Evolutionary conservation across 306 rosid species (phyloP), one percentile per base, ranked within the genome.

Genomic region (Spatholobus suberectus): DNA sequence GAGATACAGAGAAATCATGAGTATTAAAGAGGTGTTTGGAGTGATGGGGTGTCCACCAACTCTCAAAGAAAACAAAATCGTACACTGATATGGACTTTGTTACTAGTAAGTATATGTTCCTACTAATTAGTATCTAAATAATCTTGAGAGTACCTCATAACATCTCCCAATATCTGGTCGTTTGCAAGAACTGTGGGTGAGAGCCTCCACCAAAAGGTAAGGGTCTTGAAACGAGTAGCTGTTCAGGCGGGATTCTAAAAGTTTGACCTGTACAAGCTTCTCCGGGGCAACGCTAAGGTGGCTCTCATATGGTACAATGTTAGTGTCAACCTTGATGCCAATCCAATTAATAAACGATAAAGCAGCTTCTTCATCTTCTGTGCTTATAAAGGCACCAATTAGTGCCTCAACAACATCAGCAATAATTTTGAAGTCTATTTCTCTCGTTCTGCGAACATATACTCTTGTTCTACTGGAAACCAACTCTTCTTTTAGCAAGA

Each of bases 351-450:
- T 82, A 86, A 93, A 91, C 32, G 70, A 40, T 17, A 87, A 18
- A 47, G 96, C 92, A 38, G 87, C 76, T 21, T 9, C 73, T 85
- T 93, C 96, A 8, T 91, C 94, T 17, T 86, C 85, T 2, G 77
- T 80, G 86, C 21, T 32, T 6, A 89, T 87, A 43, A 84, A 80
- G 47, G 90, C 93, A 84, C 96, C 96, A 52, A 90, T 90, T 47
- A 93, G 87, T 59, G 97, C 94, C 85, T 93, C 94, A 40, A 93
- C 94, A 46, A 89, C 96, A 86, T 93, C 90, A 23, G 93, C 94
- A 72, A 93, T 76, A 7, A 38, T 67, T 47, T 85, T 74, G 14
- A 61, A 5, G 8, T 83, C 59, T 6, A 93, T 15, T 68, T 85
- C 76, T 67, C 90, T 83, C 12, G 1, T 87, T 80, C 61, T 83